Percentiles rank a stretch among this genome's conserved stretches.
Evolutionary conservation across 257 asterid genomes (phyloP).

Genomic region (Datura wrightii): DNA sequence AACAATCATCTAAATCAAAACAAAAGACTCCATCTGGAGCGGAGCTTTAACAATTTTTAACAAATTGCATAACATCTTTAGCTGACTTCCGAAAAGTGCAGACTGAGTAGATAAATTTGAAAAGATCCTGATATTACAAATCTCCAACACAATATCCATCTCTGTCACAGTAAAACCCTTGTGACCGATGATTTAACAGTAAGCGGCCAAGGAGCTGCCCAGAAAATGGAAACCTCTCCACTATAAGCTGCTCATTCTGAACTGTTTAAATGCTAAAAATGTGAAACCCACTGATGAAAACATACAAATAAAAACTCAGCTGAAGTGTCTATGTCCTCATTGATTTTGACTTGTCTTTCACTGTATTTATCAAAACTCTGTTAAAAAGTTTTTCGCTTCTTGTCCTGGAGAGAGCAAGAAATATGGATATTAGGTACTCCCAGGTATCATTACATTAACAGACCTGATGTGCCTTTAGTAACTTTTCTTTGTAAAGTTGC

Average conservation of each 20-base stretch:
- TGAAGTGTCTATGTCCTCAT: constrained; percentile 11
- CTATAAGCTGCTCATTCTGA: background rate
- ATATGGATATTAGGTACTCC: background rate
- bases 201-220: constrained; percentile 1
- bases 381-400: background rate
- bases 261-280: constrained; percentile 2
- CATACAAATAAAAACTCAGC: constrained; percentile 13
- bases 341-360: constrained; percentile 13
- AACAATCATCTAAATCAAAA: constrained; percentile 18
- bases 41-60: background rate
- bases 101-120: background rate
- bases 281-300: background rate
- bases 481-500: background rate
- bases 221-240: background rate
- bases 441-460: constrained; percentile 18
- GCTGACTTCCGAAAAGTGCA: background rate
- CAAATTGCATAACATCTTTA: background rate
- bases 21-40: background rate
- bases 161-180: constrained; percentile 21
- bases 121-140: background rate
- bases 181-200: background rate
- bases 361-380: constrained; percentile 14
- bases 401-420: background rate
- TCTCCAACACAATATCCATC: background rate
- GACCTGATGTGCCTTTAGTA: background rate